Percentiles rank a stretch among this genome's conserved stretches.
Conservation (phyloP, 2,329 filamentous ascomycete species). For the Trichoderma sp. region DNA sequence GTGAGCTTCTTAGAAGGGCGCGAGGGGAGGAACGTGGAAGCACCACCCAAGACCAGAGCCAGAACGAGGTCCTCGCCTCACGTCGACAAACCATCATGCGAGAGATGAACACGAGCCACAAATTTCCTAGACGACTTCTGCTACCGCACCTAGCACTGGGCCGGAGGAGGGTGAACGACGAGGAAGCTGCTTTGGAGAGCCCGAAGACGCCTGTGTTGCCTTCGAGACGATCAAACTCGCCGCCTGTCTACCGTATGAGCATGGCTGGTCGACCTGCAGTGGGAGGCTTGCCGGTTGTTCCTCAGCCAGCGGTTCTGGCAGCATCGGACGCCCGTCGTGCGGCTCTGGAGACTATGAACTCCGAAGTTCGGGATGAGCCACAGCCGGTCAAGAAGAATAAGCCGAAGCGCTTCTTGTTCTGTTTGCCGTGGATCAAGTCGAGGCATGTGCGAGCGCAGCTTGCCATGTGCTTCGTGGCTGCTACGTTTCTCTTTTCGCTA, state of each 20-base stretch:
- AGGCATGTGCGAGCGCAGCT: slow-evolving; percentile 53
- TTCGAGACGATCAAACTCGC: background rate
- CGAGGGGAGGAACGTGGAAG: slow-evolving; percentile 28
- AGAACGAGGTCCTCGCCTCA: slow-evolving; percentile 18
- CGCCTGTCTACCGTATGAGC: background rate
- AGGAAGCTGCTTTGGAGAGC: slow-evolving; percentile 32
- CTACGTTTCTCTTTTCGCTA: slow-evolving; percentile 56
- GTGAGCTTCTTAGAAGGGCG: slow-evolving; percentile 34
- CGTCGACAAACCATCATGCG: slow-evolving; percentile 5
- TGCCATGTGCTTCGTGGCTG: slow-evolving; percentile 62
- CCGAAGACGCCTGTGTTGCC: slow-evolving; percentile 48
- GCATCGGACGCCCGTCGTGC: background rate
- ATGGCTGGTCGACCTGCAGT: background rate
- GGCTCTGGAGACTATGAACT: background rate
- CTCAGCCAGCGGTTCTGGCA: background rate
- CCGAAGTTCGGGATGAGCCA: background rate
- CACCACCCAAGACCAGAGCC: slow-evolving; percentile 17
- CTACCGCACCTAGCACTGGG: slow-evolving; percentile 24
- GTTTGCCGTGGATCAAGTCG: slow-evolving; percentile 56
- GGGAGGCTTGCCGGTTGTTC: background rate
- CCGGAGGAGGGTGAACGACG: slow-evolving; percentile 24
- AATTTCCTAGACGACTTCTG: slow-evolving; percentile 9
- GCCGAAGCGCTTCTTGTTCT: slow-evolving; percentile 49
- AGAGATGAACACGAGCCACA: background rate
- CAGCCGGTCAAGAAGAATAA: background rate